Evolutionary conservation across 495 filamentous ascomycete species (phyloP), one percentile per base, ranked within the genome.

Genomic region (Margaritispora aquatica): DNA sequence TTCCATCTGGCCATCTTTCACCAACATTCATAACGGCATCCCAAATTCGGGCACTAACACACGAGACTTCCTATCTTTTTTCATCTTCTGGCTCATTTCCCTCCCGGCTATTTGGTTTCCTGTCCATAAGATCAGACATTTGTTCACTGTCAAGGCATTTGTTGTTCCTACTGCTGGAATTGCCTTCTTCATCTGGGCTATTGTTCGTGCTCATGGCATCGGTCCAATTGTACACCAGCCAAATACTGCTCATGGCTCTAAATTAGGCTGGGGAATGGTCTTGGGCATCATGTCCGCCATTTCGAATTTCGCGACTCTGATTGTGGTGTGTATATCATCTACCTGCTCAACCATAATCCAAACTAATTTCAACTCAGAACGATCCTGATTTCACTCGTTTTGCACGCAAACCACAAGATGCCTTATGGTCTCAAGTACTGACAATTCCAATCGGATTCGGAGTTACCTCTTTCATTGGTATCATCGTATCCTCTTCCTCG

Each of bases 301-400:
- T 66, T 92, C 90, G 57, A 97, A 97, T 74, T 96, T 96, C 66
- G 90, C 92, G 1, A 91, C 92, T 0, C 77, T 96, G 56, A 44
- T 44, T n/a, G 38, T 44, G 15, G 60, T 63, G 51, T 50, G 60
- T 63, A 57, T 57, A 5, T 13, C 9, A 9, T 74, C 75, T n/a
- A 10, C 7, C 17, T 44, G 38, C 38, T n/a, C 10, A 44, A 3
- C 38, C 19, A 3, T 44, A 15, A 15, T n/a, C 19, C 3, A 44
- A 8, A 9, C 20, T 50, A 2, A 38, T 54, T 17, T 15, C n/a
- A n/a, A n/a, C n/a, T n/a, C n/a, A 34, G 53, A 90, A 91, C 70
- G 88, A 95, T 63, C 90, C 92, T 2, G 92, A 97, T 70, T 97
- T 96, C 66, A 75, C 90, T 34, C 88, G 92, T 68, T 97, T 96